Base-by-base conservation (phyloP, 257 asterid genomes). In the Apocynum venetum region DNA sequence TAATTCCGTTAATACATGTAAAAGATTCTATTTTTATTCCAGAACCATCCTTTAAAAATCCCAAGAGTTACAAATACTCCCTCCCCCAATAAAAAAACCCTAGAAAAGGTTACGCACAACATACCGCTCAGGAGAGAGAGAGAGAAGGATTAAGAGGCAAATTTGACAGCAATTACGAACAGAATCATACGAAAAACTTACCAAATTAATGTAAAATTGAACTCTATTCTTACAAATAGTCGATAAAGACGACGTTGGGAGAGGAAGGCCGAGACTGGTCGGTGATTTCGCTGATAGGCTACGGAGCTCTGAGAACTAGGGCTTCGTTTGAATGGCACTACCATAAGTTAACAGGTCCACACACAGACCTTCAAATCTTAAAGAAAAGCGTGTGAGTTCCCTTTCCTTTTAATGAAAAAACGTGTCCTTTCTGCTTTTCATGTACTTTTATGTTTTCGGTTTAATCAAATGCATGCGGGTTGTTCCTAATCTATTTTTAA, bases 21-120 rank as follows among this genome's bases (percentile, higher is more conserved):
- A 31, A 76, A 61, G 47, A 65, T 40, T 72, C 74, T 48, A 72
- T 4, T 8, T 41, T 47, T 31, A 71, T 48, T 61, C 73, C 71
- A 35, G 25, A 25, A 72, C 12, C 47, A 48, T n/a, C 15, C 4
- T 7, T 13, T 11, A n/a, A 51, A 51, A 65, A 59, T 61, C 77
- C 57, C 40, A 48, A 55, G 55, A 1, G 3, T 66, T 13, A 57
- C 43, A 44, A 20, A 1, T 10, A 25, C 31, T 0, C 31, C 31
- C 31, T 25, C 31, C 31, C 31, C 31, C 53, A 69, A 44, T 25
- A 20, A 3, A 44, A 31, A 57, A 53, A 41, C 51, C 79, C 66
- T n/a, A 12, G 19, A 52, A n/a, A 64, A 52, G 3, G 41, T 14
- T 8, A 59, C 5, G 60, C 65, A 13, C 5, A 14, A 67, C 71